A percentile compares a stretch with the other conserved stretches of the same genome.
Evolutionary conservation across 305 asterid species (phyloP).

Genomic region (Solanum hybrid): DNA sequence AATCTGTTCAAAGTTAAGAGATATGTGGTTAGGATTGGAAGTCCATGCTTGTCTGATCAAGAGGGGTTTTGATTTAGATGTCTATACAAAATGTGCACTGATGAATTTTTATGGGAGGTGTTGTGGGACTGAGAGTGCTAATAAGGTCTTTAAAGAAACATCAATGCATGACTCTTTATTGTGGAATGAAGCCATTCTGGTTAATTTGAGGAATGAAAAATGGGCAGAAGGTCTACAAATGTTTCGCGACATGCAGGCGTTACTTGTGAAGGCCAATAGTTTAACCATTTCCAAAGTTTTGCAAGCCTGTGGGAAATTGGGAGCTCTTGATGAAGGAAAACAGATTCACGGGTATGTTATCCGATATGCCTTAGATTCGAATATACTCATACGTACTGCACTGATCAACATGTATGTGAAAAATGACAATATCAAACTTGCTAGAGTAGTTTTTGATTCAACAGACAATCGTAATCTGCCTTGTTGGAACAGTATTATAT

Average conservation of each 20-base stretch:
- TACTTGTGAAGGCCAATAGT: slow-evolving; percentile 16
- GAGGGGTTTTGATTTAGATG: slow-evolving; percentile 27
- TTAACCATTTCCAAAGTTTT: slow-evolving; percentile 22
- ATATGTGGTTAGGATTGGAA: slow-evolving; percentile 24
- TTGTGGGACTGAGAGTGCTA: slow-evolving; percentile 20
- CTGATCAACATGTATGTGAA: slow-evolving; percentile 33
- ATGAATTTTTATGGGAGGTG: slow-evolving; percentile 38
- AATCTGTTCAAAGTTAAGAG: slow-evolving; percentile 21
- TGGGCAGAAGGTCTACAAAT: slow-evolving; percentile 23
- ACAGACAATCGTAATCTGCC: slow-evolving; percentile 26
- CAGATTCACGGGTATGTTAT: slow-evolving; percentile 39
- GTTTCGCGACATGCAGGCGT: slow-evolving; percentile 22
- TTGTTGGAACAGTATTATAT: slow-evolving; percentile 39
- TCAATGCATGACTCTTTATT: slow-evolving; percentile 12
- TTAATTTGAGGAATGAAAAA: slow-evolving; percentile 23
- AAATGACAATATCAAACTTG: slow-evolving; percentile 11
- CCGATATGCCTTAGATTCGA: slow-evolving; percentile 20
- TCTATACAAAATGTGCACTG: slow-evolving; percentile 26
- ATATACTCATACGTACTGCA: slow-evolving; percentile 23
- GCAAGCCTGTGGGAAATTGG: slow-evolving; percentile 34
- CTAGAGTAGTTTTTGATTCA: slow-evolving; percentile 27
- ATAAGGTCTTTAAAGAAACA: slow-evolving; percentile 22
- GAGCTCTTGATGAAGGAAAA: slow-evolving; percentile 22
- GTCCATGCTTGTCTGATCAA: slow-evolving; percentile 33
- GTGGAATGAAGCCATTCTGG: slow-evolving; percentile 37